phyloP scores from a whole-genome alignment of 2,329 filamentous ascomycete genomes.

The Cordyceps militaris region DNA sequence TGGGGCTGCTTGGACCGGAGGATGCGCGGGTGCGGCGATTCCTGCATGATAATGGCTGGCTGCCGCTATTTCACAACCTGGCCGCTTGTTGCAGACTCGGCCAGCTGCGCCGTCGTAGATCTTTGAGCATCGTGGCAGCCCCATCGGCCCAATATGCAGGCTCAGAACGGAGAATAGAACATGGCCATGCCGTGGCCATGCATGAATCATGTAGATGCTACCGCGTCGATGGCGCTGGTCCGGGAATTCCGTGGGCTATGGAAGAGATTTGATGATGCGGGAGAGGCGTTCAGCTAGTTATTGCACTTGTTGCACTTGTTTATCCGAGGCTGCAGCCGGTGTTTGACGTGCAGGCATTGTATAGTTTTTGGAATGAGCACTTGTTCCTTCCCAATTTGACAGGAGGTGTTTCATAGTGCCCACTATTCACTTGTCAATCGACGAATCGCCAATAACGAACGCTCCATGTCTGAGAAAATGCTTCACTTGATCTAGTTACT shows the following conservation, averaged over 20 bases:
- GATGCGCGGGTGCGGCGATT: constrained; percentile 10
- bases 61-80: constrained; percentile 3
- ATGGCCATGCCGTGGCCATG: too few species aligned
- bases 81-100: constrained; percentile 4
- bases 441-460: too few species aligned
- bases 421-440: too few species aligned
- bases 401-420: not conserved
- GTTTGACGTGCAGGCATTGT: not conserved
- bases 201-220: constrained; percentile 1
- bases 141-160: constrained; percentile 12
- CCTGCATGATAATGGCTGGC: constrained; percentile 7
- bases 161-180: not conserved
- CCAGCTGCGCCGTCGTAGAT: constrained; percentile 11
- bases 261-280: not conserved
- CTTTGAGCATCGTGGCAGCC: constrained; percentile 8
- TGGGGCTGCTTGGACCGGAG: not conserved
- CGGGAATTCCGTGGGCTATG: not conserved
- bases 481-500: too few species aligned
- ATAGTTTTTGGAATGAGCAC: not conserved
- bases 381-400: constrained; percentile 5
- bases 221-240: not conserved
- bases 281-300: not conserved
- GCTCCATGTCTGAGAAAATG: too few species aligned
- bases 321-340: constrained; percentile 3
- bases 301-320: not conserved